Base-by-base conservation (phyloP, 352 stramenopile genomes). In the Pythium rhizo-oryzae region DNA sequence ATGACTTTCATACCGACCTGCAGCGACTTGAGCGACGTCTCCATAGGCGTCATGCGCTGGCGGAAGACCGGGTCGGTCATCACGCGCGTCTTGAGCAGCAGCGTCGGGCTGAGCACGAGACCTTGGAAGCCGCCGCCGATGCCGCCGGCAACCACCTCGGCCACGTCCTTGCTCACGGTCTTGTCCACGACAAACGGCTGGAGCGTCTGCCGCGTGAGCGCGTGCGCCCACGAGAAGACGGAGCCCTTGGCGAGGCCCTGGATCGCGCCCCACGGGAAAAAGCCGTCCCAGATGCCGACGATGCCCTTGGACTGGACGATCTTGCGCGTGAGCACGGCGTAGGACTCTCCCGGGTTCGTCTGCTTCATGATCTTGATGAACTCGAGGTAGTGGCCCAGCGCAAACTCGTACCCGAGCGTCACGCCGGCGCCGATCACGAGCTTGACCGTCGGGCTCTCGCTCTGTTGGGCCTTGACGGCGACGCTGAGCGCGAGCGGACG, bases 281-380 rank as follows among this genome's bases (percentile, higher is more conserved):
- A 98, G 8, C 94, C 94, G 71, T 98, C 94, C 91, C 91, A 98
- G 65, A 98, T 78, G 56, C 94, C 94, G 24, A 83, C 72, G 47
- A 98, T 71, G 39, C 94, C 94, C 73, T 98, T 98, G 55, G 88
- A 61, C 35, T 79, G 62, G 59, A 96, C 93, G 76, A 98, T 98
- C 44, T 91, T 76, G 41, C 82, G 81, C 51, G 87, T 84, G 58
- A 98, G 76, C 23, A 83, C 65, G 30, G 77, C 52, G 71, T 98
- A 98, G 55, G 88, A 92, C 65, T 91, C 78, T 49, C 79, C 70
- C 11, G 86, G 90, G 49, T 85, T 82, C 54, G 88, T 96, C 77
- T 97, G 89, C 79, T 97, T 97, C 76, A 94, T 90, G 80, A 98
- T 96, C 78, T 98, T 98, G 65, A 97, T 80, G 79, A 98, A 98